Conservation (phyloP, 1,284 basidiomycete species). For the Coriolopsis trogii region DNA sequence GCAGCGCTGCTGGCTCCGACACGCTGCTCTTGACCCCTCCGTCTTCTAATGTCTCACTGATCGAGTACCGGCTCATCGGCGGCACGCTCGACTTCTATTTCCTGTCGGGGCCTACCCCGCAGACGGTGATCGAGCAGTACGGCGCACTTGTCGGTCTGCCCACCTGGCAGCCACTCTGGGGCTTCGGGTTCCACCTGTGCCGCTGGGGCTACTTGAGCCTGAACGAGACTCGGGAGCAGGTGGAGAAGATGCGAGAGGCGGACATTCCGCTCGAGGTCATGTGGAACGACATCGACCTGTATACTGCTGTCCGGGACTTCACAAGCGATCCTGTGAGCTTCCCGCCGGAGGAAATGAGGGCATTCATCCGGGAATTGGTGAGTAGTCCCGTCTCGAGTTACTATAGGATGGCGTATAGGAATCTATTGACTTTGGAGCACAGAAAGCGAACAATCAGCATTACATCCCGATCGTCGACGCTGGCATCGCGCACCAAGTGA, state of each 20-base stretch:
- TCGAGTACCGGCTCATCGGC: conserved; percentile 69
- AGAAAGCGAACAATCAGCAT: conserved; percentile 38
- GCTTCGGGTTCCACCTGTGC: conserved; percentile 74
- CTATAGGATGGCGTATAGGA: no score
- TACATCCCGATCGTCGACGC: conserved; percentile 45
- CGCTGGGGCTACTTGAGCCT: conserved; percentile 44
- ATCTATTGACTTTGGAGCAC: no score
- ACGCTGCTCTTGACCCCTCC: conserved; percentile 58
- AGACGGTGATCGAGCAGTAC: conserved; percentile 64
- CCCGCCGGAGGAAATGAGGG: conserved; percentile 55
- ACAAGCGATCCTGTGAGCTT: conserved; percentile 69
- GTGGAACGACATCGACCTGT: conserved; percentile 82
- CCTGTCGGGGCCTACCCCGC: conserved; percentile 66
- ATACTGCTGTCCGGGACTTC: conserved; percentile 67
- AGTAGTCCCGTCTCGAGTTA: no score
- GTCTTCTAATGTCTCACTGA: conserved; percentile 49
- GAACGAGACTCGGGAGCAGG: conserved; percentile 44
- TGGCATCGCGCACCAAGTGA: conserved; percentile 38
- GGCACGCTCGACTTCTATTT: conserved; percentile 68
- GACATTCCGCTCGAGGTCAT: conserved; percentile 71
- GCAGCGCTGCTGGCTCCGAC: conserved; percentile 59
- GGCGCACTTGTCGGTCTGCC: no score
- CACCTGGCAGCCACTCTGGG: conserved; percentile 69
- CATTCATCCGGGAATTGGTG: conserved; percentile 66
- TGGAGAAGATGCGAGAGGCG: conserved; percentile 61